phyloP scores from a whole-genome alignment of 1,284 basidiomycete species.

The Microstroma glucosiphilum region DNA sequence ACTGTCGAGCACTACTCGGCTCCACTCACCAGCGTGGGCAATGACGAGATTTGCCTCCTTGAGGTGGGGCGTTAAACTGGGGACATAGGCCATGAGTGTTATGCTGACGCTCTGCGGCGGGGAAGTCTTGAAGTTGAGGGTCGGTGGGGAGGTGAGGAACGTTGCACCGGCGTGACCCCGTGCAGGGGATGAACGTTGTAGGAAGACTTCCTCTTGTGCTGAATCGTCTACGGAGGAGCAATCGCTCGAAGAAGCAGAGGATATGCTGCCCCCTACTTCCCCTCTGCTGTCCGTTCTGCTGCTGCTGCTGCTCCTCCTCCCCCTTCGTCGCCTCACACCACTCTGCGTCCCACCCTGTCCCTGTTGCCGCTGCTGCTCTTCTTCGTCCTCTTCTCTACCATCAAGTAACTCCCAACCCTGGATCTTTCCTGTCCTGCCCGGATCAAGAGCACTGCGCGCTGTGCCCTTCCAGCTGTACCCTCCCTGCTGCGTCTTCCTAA shows the following conservation, averaged over 20 bases:
- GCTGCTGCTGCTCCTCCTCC: conserved; percentile 1
- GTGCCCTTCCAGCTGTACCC: conserved; percentile 1
- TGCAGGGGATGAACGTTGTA: too few species aligned
- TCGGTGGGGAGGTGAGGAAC: neutral
- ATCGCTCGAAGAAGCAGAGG: neutral
- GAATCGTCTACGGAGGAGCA: too few species aligned
- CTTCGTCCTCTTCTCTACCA: neutral
- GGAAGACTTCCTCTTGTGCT: too few species aligned
- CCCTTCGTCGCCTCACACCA: neutral
- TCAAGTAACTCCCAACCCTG: neutral
- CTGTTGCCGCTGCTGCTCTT: neutral
- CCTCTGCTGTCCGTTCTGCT: too few species aligned
- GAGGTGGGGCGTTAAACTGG: neutral
- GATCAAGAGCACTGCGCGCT: neutral
- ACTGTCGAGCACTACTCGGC: too few species aligned
- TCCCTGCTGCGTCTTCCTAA: neutral
- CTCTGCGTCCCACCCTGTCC: neutral
- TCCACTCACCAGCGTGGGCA: conserved; percentile 47
- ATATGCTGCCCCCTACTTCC: too few species aligned
- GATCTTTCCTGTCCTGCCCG: conserved; percentile 1
- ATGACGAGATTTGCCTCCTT: neutral
- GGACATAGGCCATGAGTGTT: neutral
- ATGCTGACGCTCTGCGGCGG: neutral
- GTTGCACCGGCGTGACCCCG: neutral
- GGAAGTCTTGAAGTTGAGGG: neutral